Evolutionary conservation across 2,329 filamentous ascomycete genomes (phyloP), one percentile per base, ranked within the genome.

Genomic region (Cordyceps militaris): DNA sequence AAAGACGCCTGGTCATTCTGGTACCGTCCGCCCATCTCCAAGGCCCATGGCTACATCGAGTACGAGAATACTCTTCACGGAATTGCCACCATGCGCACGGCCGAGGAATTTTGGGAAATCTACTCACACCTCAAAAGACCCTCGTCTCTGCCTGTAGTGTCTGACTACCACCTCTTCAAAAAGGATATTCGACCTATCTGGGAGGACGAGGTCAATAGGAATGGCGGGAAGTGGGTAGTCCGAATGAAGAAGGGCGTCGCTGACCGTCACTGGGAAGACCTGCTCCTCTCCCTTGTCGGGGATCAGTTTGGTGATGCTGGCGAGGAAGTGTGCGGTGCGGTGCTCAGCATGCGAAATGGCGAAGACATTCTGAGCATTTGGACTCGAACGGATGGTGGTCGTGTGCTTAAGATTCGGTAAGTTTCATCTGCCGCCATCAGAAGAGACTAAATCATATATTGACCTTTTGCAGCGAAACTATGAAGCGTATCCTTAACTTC

Each of bases 331-430:
- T 99, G 93, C 69, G 94, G 94, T 60, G 91, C 89, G 56, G 94
- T 99, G 30, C 81, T 99, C 44, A 97, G 92, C 70, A 89, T 99
- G 62, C 83, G 94, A 61, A 96, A 92, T 67, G 93, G 92, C 44
- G 94, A 99, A 75, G 94, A 99, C 70, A 95, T 97, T 61, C 81
- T 99, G 72, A 97, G 91, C 75, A 91, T 99, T 69, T 99, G 94
- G 94, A 96, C 92, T 57, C 89, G 91, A 72, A 94, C 90, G 66
- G 90, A 96, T 68, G 93, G 91, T 46, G 91, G 91, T 62, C 86
- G 91, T 67, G 95, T 97, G 72, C 88, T 97, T 66, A 97, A 96
- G 79, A 96, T 99, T 68, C 87, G 93, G 88, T 96, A 82, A 65
- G 85, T 73, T 3, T 19, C 24, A 6, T 13, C 53, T 13, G 6